Evolutionary conservation across 2,329 filamentous ascomycete species (phyloP).

Genomic region (Ilyonectria robusta): DNA sequence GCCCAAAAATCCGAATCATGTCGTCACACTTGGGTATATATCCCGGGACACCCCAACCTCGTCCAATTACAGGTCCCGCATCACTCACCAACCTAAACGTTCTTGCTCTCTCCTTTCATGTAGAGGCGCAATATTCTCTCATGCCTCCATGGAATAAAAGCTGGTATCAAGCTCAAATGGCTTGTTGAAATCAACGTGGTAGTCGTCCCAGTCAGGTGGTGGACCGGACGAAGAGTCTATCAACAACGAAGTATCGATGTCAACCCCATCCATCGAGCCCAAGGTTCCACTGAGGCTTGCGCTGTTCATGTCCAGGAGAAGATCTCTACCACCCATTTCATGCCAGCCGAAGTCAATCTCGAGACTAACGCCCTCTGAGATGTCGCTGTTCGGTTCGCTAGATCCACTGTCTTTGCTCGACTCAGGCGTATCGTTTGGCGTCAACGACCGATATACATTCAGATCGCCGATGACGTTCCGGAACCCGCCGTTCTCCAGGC

Average conservation of each 20-base stretch:
- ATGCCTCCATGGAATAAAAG: conserved; percentile 53
- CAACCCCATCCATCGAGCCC: conserved; percentile 21
- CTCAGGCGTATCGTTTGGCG: conserved; percentile 75
- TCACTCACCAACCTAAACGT: conserved; percentile 13
- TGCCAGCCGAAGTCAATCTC: conserved; percentile 69
- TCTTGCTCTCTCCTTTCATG: conserved; percentile 1
- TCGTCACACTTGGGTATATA: conserved; percentile 49
- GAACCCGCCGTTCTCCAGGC: conserved; percentile 52
- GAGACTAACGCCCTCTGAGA: conserved; percentile 67
- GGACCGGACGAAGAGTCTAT: conserved; percentile 41
- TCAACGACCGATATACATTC: conserved; percentile 67
- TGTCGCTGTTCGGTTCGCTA: conserved; percentile 74
- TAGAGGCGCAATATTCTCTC: conserved; percentile 27
- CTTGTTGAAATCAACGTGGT: conserved; percentile 65
- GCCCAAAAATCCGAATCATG: conserved; percentile 33
- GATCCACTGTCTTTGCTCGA: conserved; percentile 72
- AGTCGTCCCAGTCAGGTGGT: conserved; percentile 65
- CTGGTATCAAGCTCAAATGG: conserved; percentile 66
- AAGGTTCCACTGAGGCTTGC: conserved; percentile 42
- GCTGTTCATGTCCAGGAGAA: conserved; percentile 60
- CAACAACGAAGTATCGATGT: conserved; percentile 48
- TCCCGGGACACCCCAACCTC: conserved; percentile 39
- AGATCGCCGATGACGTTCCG: conserved; percentile 67
- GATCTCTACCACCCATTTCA: conserved; percentile 61
- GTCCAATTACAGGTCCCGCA: conserved; percentile 33